phyloP scores from a whole-genome alignment of 345 rosid genomes.

The Pugionium dolabratum region DNA sequence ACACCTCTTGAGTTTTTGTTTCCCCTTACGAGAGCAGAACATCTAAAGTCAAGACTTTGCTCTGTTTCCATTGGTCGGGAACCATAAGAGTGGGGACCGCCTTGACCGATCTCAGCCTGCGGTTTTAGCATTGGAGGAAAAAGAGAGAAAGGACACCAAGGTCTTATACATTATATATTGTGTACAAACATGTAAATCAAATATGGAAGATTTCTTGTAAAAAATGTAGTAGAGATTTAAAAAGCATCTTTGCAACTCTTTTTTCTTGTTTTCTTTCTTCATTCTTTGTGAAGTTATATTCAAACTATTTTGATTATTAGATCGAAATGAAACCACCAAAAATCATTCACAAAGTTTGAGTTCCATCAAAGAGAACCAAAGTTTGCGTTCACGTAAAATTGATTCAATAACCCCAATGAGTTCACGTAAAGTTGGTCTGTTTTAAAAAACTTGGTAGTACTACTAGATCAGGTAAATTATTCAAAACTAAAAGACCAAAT shows the following conservation, averaged over 20 bases:
- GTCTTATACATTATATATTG: slow-evolving; percentile 16
- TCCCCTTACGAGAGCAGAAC: slow-evolving; percentile 3
- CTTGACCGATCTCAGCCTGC: slow-evolving; percentile 21
- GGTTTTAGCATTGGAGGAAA: slow-evolving; percentile 8
- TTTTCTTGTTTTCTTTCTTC: background rate
- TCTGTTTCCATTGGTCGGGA: background rate
- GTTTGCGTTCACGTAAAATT: too few relatives aligned
- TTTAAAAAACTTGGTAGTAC: too few relatives aligned
- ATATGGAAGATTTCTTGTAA: slow-evolving; percentile 25
- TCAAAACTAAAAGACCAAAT: too few relatives aligned
- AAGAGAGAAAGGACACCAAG: slow-evolving; percentile 7
- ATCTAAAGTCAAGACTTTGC: background rate
- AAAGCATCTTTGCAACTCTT: slow-evolving; percentile 28
- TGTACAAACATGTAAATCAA: slow-evolving; percentile 28
- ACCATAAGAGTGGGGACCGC: background rate
- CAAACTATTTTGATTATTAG: slow-evolving; percentile 6
- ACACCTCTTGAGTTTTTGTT: slow-evolving; percentile 10
- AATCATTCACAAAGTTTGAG: background rate
- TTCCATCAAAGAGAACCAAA: too few relatives aligned
- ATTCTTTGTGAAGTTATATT: background rate
- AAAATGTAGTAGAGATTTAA: slow-evolving; percentile 31
- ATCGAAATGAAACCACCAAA: background rate
- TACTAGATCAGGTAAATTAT: too few relatives aligned
- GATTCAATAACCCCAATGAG: too few relatives aligned
- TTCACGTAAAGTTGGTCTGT: too few relatives aligned